Conservation (phyloP, 1,139 yeast genomes). For the Lodderomyces margitis region DNA sequence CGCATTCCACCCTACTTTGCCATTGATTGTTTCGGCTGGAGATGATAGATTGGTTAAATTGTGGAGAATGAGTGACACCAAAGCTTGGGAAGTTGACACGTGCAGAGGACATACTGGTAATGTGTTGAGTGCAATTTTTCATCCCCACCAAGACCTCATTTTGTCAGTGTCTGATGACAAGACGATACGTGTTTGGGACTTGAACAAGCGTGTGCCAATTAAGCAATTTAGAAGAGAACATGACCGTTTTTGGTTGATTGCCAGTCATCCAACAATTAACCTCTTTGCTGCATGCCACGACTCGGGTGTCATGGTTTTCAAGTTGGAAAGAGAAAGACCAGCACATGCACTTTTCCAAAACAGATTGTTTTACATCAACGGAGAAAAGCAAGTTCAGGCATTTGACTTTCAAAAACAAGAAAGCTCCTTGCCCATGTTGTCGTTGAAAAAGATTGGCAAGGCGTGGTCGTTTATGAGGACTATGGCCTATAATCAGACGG, state of each 20-base stretch:
- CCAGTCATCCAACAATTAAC: constrained; percentile 86
- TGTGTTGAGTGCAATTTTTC: constrained; percentile 86
- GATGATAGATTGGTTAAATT: constrained; percentile 94
- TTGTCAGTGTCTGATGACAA: constrained; percentile 95
- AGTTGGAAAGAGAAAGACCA: constrained; percentile 96
- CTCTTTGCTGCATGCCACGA: constrained; percentile 97
- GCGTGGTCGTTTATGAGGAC: constrained; percentile 85
- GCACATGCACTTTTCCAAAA: constrained; percentile 75
- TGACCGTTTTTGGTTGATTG: constrained; percentile 92
- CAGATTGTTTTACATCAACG: constrained; percentile 71
- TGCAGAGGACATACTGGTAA: constrained; percentile 97
- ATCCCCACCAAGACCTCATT: constrained; percentile 89
- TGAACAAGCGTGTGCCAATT: constrained; percentile 88
- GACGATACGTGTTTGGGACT: constrained; percentile 97
- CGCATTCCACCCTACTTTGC: constrained; percentile 93
- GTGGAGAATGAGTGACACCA: constrained; percentile 97
- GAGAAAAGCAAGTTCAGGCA: constrained; percentile 81
- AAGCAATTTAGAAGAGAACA: constrained; percentile 93
- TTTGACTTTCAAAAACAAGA: constrained; percentile 65
- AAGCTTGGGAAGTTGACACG: constrained; percentile 99
- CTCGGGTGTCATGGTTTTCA: constrained; percentile 97
- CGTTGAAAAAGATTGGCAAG: constrained; percentile 80
- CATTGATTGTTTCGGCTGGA: constrained; percentile 92
- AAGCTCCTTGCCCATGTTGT: constrained; percentile 73
- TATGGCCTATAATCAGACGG: constrained; percentile 89